These are phyloP conservation scores for Phytophthora cryptogea DNA, from an alignment of 352 stramenopile genomes.

Conservation along the genomic window DNA sequence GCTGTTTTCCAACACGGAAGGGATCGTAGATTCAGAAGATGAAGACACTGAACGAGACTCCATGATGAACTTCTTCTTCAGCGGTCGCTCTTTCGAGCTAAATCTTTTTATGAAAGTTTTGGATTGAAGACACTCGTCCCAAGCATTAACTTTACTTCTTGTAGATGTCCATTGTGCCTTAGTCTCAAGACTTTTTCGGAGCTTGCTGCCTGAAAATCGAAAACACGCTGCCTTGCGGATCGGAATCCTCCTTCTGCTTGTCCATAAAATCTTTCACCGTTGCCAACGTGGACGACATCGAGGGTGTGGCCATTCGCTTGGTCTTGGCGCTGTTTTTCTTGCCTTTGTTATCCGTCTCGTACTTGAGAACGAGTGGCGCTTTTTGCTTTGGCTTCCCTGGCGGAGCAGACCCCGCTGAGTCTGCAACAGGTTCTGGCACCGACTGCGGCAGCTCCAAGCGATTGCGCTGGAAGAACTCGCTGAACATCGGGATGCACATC, in stretches of 20 bases:
- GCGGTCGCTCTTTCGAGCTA: no score
- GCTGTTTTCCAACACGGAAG: constrained; percentile 15
- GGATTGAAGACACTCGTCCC: no score
- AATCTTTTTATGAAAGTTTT: no score
- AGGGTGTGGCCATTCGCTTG: constrained; percentile 14
- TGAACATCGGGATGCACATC: constrained; percentile 63
- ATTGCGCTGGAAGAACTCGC: constrained; percentile 72
- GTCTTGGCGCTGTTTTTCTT: constrained; percentile 21
- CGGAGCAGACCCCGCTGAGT: constrained; percentile 6
- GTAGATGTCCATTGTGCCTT: background rate
- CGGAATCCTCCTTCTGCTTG: constrained; percentile 29
- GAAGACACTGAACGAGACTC: constrained; percentile 8
- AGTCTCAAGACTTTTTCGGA: constrained; percentile 23
- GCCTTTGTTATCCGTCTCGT: constrained; percentile 27
- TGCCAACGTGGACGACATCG: constrained; percentile 33
- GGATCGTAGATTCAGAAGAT: constrained; percentile 9
- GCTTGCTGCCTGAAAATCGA: constrained; percentile 31
- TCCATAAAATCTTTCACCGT: constrained; percentile 37
- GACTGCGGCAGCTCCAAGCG: constrained; percentile 40
- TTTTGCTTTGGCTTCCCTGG: constrained; percentile 19
- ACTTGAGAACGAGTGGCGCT: constrained; percentile 34
- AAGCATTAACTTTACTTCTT: background rate
- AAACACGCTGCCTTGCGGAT: constrained; percentile 25
- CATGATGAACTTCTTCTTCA: background rate
- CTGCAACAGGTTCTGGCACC: constrained; percentile 9